Evolutionary conservation across 345 rosid species (phyloP).

Genomic region (Odontarrhena argentea): DNA sequence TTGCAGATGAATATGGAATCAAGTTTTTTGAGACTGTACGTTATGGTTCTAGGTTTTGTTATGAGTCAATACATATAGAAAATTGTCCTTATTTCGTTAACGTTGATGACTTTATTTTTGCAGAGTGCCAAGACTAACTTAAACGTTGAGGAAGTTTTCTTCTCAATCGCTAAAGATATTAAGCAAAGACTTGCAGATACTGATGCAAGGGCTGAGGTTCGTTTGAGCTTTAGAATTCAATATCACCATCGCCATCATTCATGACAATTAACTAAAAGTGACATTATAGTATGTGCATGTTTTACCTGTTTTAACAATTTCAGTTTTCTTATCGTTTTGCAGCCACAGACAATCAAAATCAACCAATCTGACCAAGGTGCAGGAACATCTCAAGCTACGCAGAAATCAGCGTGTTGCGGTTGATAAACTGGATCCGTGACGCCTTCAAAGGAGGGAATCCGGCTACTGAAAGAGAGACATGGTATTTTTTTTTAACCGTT

Average conservation of each 20-base stretch:
- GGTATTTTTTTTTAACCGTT: constrained; percentile 3
- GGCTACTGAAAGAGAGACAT: constrained; percentile 16
- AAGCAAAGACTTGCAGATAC: constrained; percentile 84
- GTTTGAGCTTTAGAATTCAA: not conserved
- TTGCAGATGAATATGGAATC: constrained; percentile 96
- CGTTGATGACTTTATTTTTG: constrained; percentile 20
- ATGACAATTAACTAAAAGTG: constrained; percentile 1
- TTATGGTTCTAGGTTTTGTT: constrained; percentile 28
- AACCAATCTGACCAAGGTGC: constrained; percentile 66
- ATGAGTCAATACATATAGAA: not conserved
- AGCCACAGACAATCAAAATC: constrained; percentile 80
- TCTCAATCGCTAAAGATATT: constrained; percentile 76
- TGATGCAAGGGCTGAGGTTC: constrained; percentile 75
- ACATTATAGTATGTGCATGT: not conserved
- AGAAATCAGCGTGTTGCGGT: constrained; percentile 83
- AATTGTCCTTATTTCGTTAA: constrained; percentile 24
- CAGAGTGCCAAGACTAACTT: constrained; percentile 93
- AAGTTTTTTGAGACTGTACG: constrained; percentile 95
- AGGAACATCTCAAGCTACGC: constrained; percentile 67
- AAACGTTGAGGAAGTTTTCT: constrained; percentile 91
- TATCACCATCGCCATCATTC: constrained; percentile 3
- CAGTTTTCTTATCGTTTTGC: constrained; percentile 11
- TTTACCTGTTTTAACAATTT: not conserved
- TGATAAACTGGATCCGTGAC: constrained; percentile 32
- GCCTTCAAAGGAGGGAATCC: constrained; percentile 21